Percentiles rank a stretch among this genome's conserved stretches.
Evolutionary conservation across 2,329 filamentous ascomycete species (phyloP).

Genomic region (Alternaria alternata): DNA sequence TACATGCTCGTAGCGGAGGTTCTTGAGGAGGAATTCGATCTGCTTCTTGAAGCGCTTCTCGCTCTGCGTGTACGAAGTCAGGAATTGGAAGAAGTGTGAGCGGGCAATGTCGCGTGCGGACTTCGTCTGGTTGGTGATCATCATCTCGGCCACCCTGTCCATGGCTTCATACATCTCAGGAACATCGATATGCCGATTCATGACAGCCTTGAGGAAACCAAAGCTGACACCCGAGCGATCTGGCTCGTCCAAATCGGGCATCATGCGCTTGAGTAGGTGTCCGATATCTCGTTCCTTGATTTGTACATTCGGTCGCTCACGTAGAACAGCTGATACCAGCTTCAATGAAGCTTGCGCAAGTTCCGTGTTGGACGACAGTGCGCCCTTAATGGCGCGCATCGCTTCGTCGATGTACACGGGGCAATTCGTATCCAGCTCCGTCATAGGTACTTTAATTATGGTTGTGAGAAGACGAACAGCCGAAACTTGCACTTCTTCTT

Average conservation of each 20-base stretch:
- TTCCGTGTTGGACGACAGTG: conserved; percentile 81
- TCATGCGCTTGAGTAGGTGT: conserved; percentile 80
- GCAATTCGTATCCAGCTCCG: conserved; percentile 71
- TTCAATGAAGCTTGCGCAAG: conserved; percentile 89
- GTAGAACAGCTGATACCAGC: conserved; percentile 82
- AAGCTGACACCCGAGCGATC: conserved; percentile 93
- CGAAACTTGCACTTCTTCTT: conserved; percentile 92
- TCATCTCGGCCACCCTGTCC: conserved; percentile 82
- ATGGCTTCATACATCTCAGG: conserved; percentile 89
- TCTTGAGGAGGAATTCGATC: conserved; percentile 85
- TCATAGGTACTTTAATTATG: conserved; percentile 83
- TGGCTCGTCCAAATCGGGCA: conserved; percentile 90
- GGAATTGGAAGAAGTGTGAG: conserved; percentile 91
- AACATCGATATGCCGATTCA: conserved; percentile 85
- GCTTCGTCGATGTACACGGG: conserved; percentile 87
- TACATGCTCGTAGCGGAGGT: conserved; percentile 87
- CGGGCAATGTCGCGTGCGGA: conserved; percentile 86
- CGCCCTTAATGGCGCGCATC: conserved; percentile 78
- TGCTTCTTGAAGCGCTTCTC: conserved; percentile 90
- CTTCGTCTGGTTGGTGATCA: conserved; percentile 95
- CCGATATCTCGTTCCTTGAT: conserved; percentile 85
- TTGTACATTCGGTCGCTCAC: conserved; percentile 77
- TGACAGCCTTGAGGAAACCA: conserved; percentile 87
- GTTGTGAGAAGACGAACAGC: conserved; percentile 85
- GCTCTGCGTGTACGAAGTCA: conserved; percentile 92